These are phyloP conservation scores for Podaxis mareebaensis DNA, from an alignment of 768 basidiomycete species.

Conservation along the genomic window DNA sequence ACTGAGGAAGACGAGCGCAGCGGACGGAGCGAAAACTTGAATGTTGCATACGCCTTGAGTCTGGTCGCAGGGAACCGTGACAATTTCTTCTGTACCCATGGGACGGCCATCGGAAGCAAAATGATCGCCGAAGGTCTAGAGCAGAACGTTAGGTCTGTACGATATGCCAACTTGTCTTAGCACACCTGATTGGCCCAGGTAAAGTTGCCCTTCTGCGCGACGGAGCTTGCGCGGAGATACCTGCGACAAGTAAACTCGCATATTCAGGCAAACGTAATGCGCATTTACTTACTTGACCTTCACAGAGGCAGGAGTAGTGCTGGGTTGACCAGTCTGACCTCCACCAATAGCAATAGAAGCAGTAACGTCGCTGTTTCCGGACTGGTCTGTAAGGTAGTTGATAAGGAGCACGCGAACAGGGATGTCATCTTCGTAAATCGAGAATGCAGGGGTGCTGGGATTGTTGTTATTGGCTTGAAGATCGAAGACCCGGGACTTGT, in stretches of 20 bases:
- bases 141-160: background rate
- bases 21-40: slow-evolving; percentile 65
- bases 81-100: slow-evolving; percentile 47
- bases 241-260: slow-evolving; percentile 27
- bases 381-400: slow-evolving; percentile 67
- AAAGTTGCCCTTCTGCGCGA: slow-evolving; percentile 55
- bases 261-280: background rate
- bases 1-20: slow-evolving; percentile 70
- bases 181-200: slow-evolving; percentile 63
- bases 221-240: slow-evolving; percentile 50
- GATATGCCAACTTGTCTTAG: background rate
- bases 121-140: slow-evolving; percentile 56
- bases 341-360: slow-evolving; percentile 53
- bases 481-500: slow-evolving; percentile 65
- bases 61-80: slow-evolving; percentile 58
- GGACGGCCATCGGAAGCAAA: slow-evolving; percentile 70
- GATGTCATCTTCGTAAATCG: slow-evolving; percentile 68
- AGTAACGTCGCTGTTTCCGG: slow-evolving; percentile 56
- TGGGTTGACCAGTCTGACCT: slow-evolving; percentile 35
- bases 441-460: slow-evolving; percentile 64
- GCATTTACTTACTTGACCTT: slow-evolving; percentile 53
- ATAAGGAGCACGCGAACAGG: slow-evolving; percentile 65
- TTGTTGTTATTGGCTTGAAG: slow-evolving; percentile 52
- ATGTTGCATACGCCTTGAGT: slow-evolving; percentile 53
- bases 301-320: slow-evolving; percentile 44